These are phyloP conservation scores for Halenospora varia DNA, from an alignment of 495 filamentous ascomycete species.

Conservation along the genomic window DNA sequence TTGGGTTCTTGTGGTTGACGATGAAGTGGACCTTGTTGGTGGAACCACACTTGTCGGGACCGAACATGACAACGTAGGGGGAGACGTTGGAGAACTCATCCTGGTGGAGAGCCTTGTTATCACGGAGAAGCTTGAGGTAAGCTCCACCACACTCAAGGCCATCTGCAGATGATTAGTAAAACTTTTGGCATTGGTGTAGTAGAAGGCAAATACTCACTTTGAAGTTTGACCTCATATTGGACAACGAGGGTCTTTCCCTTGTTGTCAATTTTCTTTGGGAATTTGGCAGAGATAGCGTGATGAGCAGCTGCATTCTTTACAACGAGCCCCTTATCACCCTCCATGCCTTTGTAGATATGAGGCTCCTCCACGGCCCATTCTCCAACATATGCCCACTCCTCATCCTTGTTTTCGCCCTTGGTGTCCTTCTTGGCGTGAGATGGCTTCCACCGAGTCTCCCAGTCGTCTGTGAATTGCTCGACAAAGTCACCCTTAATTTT, in stretches of 20 bases:
- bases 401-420: conserved; percentile 62
- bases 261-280: conserved; percentile 93
- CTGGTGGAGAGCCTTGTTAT: conserved; percentile 93
- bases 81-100: conserved; percentile 98
- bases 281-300: conserved; percentile 99
- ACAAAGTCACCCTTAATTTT: conserved; percentile 89
- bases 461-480: conserved; percentile 96
- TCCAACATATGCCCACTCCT: conserved; percentile 98
- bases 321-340: conserved; percentile 94
- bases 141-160: conserved; percentile 98
- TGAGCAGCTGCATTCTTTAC: conserved; percentile 96
- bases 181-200: too few species aligned
- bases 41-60: conserved; percentile 97
- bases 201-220: conserved; percentile 57
- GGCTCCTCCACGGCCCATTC: conserved; percentile 98
- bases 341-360: conserved; percentile 84
- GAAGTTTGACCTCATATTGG: conserved; percentile 99
- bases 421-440: conserved; percentile 94
- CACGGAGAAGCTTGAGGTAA: conserved; percentile 97
- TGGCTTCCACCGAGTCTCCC: conserved; percentile 86
- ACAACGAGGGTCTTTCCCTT: conserved; percentile 96
- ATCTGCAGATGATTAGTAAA: conserved; percentile 31
- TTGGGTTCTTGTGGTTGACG: conserved; percentile 99
- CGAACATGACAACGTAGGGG: conserved; percentile 99
- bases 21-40: conserved; percentile 99